Evolutionary conservation across 2,329 filamentous ascomycete genomes (phyloP), one percentile per base, ranked within the genome.

Genomic region (Fonsecaea multimorphosa): DNA sequence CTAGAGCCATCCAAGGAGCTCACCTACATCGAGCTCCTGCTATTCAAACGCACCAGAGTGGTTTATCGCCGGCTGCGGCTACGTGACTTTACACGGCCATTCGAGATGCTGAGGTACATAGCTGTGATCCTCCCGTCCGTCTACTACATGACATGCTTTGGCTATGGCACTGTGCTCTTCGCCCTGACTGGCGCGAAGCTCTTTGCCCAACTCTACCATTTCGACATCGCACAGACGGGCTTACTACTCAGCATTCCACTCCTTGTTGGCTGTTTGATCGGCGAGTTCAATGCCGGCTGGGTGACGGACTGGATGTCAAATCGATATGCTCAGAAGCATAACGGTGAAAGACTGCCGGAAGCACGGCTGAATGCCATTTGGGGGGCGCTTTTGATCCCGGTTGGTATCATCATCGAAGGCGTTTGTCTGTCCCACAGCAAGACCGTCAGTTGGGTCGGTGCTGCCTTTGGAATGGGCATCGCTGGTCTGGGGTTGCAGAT

Each of bases 381-480:
- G 66, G 34, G 44, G 6, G 58, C 31, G 51, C 67, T 74, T 32
- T 61, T 75, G 6, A 51, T 71, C 14, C 73, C 72, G 0, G 59
- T 68, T 19, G 74, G 74, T 3, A 63, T 74, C 68, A 76, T 74
- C 34, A 72, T 74, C 52, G 72, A 74, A 63, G 74, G 72, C n/a
- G 68, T 73, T 14, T 71, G 70, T 55, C 63, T 74, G 62, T 54
- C 29, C 6, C 62, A 73, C 60, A 64, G 72, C 40, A 73, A 70
- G 16, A 73, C 73, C 14, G 70, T 73, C 46, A 19, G 38, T 29
- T 78, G 75, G 74, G 68, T 72, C 19, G 75, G 75, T 1, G 71
- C 74, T 8, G 74, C 74, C 0, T 69, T 79, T 40, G 77, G 77
- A 2, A 78, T 79, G 66, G 74, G 71, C 0, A 75, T 77, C 34